phyloP scores from a whole-genome alignment of 169 alveolate species.

The Cryptosporidium parvum region DNA sequence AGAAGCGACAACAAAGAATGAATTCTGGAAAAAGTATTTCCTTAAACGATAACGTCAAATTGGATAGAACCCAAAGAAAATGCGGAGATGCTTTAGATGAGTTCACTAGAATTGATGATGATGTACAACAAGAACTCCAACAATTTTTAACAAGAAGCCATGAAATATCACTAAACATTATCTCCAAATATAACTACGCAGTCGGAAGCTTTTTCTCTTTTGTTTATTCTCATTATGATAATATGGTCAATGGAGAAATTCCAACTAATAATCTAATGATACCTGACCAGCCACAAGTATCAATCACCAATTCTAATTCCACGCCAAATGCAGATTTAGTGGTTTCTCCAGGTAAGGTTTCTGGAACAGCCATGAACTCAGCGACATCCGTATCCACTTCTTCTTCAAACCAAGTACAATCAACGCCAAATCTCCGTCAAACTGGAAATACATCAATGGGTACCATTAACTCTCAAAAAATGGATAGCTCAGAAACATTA shows the following conservation, averaged over 20 bases:
- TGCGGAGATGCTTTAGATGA: constrained; percentile 76
- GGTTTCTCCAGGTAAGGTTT: constrained; percentile 6
- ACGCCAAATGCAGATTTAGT: background rate
- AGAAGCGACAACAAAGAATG: constrained; percentile 66
- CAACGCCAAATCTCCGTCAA: constrained; percentile 6
- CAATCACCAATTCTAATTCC: constrained; percentile 4
- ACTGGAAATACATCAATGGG: background rate
- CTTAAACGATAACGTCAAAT: constrained; percentile 54
- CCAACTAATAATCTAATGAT: constrained; percentile 61
- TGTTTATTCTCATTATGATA: constrained; percentile 60
- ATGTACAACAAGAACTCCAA: constrained; percentile 69
- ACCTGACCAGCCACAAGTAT: constrained; percentile 52
- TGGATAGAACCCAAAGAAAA: constrained; percentile 68
- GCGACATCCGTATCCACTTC: constrained; percentile 2
- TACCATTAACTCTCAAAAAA: constrained; percentile 5
- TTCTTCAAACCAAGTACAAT: constrained; percentile 26
- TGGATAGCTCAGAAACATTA: constrained; percentile 41
- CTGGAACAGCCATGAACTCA: constrained; percentile 2
- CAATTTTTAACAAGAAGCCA: constrained; percentile 58
- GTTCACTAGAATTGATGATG: constrained; percentile 72
- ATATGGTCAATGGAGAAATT: constrained; percentile 19
- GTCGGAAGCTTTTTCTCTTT: constrained; percentile 57
- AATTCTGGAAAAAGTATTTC: constrained; percentile 56
- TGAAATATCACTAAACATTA: constrained; percentile 44
- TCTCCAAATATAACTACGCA: constrained; percentile 44